phyloP scores from a whole-genome alignment of 2,329 filamentous ascomycete species.

The Apiospora phragmitis region DNA sequence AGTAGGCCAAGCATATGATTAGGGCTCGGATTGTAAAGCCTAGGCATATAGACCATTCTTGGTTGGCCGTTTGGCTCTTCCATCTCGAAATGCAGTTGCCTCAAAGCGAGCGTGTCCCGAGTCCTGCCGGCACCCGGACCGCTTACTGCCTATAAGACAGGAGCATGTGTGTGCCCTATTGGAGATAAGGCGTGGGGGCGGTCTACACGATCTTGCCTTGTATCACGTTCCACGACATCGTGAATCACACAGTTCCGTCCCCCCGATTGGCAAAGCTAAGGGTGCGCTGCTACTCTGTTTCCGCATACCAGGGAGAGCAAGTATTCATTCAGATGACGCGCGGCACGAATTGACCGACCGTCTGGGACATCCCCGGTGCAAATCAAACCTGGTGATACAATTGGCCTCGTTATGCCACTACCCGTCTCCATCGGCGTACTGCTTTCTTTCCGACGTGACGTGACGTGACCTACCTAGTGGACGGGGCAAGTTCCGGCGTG shows the following conservation, averaged over 20 bases:
- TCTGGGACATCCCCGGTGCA: not conserved
- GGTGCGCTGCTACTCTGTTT: too few species aligned
- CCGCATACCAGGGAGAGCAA: not conserved
- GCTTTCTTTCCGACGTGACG: not conserved
- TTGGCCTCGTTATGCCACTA: not conserved
- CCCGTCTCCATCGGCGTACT: not conserved
- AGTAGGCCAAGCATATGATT: not conserved
- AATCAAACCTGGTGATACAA: not conserved
- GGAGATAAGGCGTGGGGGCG: not conserved
- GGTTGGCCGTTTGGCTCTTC: not conserved
- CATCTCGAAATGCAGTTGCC: not conserved
- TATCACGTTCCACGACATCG: not conserved
- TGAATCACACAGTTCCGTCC: not conserved
- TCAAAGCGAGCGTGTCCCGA: not conserved
- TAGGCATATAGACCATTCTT: too few species aligned
- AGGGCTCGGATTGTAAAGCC: not conserved
- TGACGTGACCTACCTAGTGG: not conserved
- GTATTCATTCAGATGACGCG: not conserved
- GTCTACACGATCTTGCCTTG: slow-evolving; percentile 4
- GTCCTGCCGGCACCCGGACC: not conserved
- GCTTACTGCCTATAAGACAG: not conserved
- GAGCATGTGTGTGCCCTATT: not conserved
- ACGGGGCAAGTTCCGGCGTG: not conserved
- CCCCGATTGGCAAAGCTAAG: not conserved
- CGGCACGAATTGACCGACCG: not conserved